Base-by-base conservation (phyloP, 106 monocot genomes). In the Dendrobium huoshanense region DNA sequence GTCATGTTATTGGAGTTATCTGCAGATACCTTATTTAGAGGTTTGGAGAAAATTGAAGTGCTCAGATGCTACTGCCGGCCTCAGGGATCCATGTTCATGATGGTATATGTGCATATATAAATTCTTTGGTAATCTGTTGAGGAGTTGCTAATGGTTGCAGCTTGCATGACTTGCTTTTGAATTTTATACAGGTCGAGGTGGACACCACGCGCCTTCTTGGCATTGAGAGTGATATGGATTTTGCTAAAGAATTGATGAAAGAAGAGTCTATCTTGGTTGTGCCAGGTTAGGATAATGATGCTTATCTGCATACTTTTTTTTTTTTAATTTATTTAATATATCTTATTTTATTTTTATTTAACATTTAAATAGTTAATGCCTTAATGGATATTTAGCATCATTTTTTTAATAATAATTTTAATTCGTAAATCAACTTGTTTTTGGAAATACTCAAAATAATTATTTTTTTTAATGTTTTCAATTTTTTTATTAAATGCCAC, bases 41-140 rank as follows among this genome's bases (percentile, higher is more conserved):
- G 78, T 80, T 79, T 99, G 19, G 67, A 86, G 5, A 82, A 88
- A 31, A 92, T 95, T 47, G 82, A 91, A 76, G 86, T 80, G 0
- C 72, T 98, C 18, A 79, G 84, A 58, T 90, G 91, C 81, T 80
- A 89, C 37, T 95, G 91, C 20, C 89, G 49, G 47, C 95, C 98
- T 51, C 88, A 88, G 64, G 98, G 95, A 17, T 89, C 95, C 43
- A 99, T 99, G 95, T 99, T 99, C 87, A 83, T 91, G 83, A 99
- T 99, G 98, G 98, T 99, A 24, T 67, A 24, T 18, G 43, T 83
- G 27, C 41, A 70, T 42, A 19, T 6, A 41, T 72, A 16, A 15
- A 5, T 27, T 19, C 16, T 74, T 41, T 13, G 13, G 10, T 13
- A 15, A 51, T 10, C 15, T 33, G 10, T 0, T 43, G 19, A 33